These are phyloP conservation scores for Blastobotrys americana DNA, from an alignment of 805 yeast species.

Conservation along the genomic window DNA sequence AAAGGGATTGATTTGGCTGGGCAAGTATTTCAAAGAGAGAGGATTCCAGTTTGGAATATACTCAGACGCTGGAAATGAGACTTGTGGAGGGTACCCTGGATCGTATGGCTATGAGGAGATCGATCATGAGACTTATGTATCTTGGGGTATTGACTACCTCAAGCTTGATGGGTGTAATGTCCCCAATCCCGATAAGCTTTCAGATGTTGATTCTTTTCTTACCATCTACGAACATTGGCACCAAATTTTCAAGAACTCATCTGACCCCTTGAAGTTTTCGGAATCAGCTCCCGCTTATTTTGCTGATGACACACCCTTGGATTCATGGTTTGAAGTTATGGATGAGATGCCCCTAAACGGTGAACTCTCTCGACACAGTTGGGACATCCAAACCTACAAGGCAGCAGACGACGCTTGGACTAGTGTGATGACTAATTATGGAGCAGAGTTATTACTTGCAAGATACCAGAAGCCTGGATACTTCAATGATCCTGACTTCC, in stretches of 20 bases:
- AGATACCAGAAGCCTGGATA: constrained; percentile 20
- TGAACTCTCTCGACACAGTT: neutral
- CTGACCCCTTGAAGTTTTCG: constrained; percentile 22
- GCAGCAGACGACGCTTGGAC: neutral
- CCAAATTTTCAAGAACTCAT: constrained; percentile 22
- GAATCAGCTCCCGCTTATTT: constrained; percentile 27
- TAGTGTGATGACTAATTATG: constrained; percentile 17
- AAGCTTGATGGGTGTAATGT: constrained; percentile 27
- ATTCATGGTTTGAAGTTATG: constrained; percentile 1
- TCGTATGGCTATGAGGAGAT: constrained; percentile 23
- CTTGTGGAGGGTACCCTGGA: constrained; percentile 28
- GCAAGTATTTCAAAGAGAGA: constrained; percentile 20
- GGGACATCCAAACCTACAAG: neutral
- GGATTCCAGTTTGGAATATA: constrained; percentile 28
- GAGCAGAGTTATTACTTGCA: constrained; percentile 17
- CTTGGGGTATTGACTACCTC: constrained; percentile 26
- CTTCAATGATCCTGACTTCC: constrained; percentile 27
- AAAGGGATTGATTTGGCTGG: constrained; percentile 20
- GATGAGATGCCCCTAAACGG: constrained; percentile 2
- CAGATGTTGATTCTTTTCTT: neutral
- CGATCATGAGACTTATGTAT: constrained; percentile 25
- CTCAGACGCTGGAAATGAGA: constrained; percentile 25
- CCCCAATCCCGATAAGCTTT: constrained; percentile 18
- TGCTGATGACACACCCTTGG: neutral
- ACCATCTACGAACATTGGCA: constrained; percentile 20